Conservation (phyloP, 108 stramenopile species). For the Chaetoceros tenuissimus region DNA sequence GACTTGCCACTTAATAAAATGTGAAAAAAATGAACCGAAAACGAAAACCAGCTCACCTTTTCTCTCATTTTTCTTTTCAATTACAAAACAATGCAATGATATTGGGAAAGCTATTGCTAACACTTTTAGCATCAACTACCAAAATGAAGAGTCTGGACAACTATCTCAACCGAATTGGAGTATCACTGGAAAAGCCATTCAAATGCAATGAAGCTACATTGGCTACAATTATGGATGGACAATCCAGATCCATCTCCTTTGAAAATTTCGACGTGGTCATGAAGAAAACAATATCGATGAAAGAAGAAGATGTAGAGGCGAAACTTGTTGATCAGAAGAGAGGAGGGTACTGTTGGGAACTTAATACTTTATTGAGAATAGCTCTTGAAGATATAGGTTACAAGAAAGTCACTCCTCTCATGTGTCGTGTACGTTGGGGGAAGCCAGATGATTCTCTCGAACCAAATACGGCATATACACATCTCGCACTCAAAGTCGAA, state of each 20-base stretch:
- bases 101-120: no score
- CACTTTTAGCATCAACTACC: no score
- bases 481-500: conserved; percentile 5
- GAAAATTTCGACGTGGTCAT: conserved; percentile 18
- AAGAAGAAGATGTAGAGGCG: conserved; percentile 4
- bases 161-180: no score
- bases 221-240: conserved; percentile 2
- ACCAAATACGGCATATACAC: conserved; percentile 6
- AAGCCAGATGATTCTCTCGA: conserved; percentile 1
- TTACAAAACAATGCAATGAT: no score
- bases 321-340: conserved; percentile 13
- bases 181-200: no score
- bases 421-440: conserved; percentile 18
- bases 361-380: conserved; percentile 11
- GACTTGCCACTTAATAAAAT: no score
- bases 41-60: no score
- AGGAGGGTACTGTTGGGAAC: conserved; percentile 26
- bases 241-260: conserved; percentile 9
- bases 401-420: conserved; percentile 3
- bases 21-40: no score
- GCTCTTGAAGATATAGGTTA: conserved; percentile 15
- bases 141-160: no score
- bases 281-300: conserved; percentile 11
- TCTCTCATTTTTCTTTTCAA: no score
- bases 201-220: neutral